Conservation (phyloP, 345 rosid species). For the Limnanthes douglasii region DNA sequence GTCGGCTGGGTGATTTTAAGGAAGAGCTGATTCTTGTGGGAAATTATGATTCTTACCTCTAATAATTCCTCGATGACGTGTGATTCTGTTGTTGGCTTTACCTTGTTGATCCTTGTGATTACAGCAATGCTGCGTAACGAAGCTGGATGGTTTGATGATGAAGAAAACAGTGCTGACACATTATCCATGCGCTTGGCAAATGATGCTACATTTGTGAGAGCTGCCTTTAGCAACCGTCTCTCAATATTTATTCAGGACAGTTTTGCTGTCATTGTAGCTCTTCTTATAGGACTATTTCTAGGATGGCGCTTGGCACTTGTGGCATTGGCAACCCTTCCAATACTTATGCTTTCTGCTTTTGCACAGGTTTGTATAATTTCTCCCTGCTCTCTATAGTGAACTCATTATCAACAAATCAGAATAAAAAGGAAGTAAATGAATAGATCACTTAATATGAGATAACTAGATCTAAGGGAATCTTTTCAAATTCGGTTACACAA, state of each 20-base stretch:
- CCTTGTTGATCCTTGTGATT: slow-evolving; percentile 9
- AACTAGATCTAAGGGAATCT: too few relatives aligned
- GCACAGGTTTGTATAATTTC: slow-evolving; percentile 70
- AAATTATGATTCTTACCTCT: slow-evolving; percentile 8
- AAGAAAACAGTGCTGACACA: slow-evolving; percentile 91
- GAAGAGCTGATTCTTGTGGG: too few relatives aligned
- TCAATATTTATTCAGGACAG: slow-evolving; percentile 95
- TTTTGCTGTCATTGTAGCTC: slow-evolving; percentile 81
- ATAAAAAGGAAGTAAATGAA: too few relatives aligned
- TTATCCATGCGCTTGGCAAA: slow-evolving; percentile 98
- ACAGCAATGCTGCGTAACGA: slow-evolving; percentile 98
- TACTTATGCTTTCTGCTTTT: slow-evolving; percentile 75
- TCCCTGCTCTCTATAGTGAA: slow-evolving; percentile 2
- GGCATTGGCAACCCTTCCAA: slow-evolving; percentile 84
- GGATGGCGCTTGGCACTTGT: slow-evolving; percentile 94
- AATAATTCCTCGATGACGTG: neutral
- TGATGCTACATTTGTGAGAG: slow-evolving; percentile 99
- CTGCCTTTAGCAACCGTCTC: slow-evolving; percentile 97
- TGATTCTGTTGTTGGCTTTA: slow-evolving; percentile 3
- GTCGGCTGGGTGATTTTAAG: too few relatives aligned
- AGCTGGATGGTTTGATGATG: slow-evolving; percentile 99
- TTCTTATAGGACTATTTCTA: slow-evolving; percentile 75
- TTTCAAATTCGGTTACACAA: too few relatives aligned
- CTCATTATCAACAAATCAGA: too few relatives aligned
- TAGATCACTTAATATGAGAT: too few relatives aligned